Conservation (phyloP, 2,329 filamentous ascomycete genomes). For the Rhinocladiella similis region DNA sequence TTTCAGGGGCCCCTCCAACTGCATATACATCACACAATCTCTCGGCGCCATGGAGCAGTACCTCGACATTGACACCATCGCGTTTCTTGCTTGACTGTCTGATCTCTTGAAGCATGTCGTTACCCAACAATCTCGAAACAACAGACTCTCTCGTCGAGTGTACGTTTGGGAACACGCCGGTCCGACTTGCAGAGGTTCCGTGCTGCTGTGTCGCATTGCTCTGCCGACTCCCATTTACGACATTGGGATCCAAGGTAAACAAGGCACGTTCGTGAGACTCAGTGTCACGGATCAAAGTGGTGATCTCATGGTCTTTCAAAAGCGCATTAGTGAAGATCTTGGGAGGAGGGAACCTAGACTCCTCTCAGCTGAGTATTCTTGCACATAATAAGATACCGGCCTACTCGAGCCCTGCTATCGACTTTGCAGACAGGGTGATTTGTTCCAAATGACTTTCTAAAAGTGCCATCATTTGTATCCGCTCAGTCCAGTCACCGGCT, state of each 20-base stretch:
- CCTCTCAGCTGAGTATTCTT: constrained; percentile 14
- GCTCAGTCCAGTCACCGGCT: background rate
- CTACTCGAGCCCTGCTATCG: constrained; percentile 73
- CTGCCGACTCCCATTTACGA: constrained; percentile 43
- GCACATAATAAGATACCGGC: constrained; percentile 28
- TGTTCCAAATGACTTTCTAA: constrained; percentile 73
- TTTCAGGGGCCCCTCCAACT: constrained; percentile 73
- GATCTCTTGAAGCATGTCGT: constrained; percentile 81
- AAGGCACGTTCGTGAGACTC: constrained; percentile 92
- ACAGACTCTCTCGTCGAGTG: constrained; percentile 68
- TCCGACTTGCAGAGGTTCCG: constrained; percentile 5
- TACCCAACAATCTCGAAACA: constrained; percentile 84
- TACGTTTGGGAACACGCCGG: constrained; percentile 52
- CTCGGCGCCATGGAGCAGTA: constrained; percentile 81
- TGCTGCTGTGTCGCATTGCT: background rate
- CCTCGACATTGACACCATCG: constrained; percentile 81
- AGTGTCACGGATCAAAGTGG: constrained; percentile 88
- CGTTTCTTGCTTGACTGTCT: constrained; percentile 56
- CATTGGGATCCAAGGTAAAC: constrained; percentile 82
- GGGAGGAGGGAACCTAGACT: constrained; percentile 75
- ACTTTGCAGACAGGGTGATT: constrained; percentile 72
- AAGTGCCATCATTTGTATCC: constrained; percentile 58
- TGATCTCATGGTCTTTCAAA: constrained; percentile 86
- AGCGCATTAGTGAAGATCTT: constrained; percentile 95
- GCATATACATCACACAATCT: constrained; percentile 88